Percentiles rank a stretch among this genome's conserved stretches.
These are phyloP conservation scores for Phytophthora europaea DNA, from an alignment of 352 stramenopile species.

Conservation along the genomic window DNA sequence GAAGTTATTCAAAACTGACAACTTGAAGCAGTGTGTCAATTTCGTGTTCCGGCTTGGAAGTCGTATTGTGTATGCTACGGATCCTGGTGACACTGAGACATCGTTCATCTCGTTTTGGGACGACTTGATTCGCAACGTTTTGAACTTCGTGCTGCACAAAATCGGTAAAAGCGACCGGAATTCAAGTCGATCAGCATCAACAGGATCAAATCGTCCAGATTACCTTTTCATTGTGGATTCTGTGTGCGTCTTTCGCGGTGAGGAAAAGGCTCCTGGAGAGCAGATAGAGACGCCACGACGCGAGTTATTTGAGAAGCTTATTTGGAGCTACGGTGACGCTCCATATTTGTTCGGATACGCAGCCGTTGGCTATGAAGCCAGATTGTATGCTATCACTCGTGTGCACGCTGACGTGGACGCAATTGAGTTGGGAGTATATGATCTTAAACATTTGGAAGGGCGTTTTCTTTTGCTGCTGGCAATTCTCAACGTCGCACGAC, in stretches of 20 bases:
- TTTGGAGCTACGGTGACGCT: slow-evolving; percentile 43
- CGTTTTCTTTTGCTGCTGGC: neutral
- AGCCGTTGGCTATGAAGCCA: slow-evolving; percentile 41
- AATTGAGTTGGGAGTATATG: slow-evolving; percentile 23
- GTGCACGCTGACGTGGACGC: slow-evolving; percentile 7
- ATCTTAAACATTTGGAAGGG: slow-evolving; percentile 8
- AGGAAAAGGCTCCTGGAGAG: slow-evolving; percentile 29
- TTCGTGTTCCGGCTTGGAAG: neutral
- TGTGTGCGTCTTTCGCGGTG: slow-evolving; percentile 32
- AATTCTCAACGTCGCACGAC: neutral
- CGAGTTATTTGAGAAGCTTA: slow-evolving; percentile 35
- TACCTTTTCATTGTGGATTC: slow-evolving; percentile 37
- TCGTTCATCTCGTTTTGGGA: slow-evolving; percentile 47
- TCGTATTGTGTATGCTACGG: neutral
- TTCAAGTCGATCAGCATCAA: slow-evolving; percentile 25
- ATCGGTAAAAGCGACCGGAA: slow-evolving; percentile 39
- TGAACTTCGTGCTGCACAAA: slow-evolving; percentile 26
- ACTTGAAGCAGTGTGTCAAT: no score
- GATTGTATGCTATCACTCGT: slow-evolving; percentile 30
- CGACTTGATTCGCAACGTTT: slow-evolving; percentile 34
- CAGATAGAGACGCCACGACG: slow-evolving; percentile 30
- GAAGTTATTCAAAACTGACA: no score
- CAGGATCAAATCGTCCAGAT: slow-evolving; percentile 20
- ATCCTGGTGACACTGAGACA: slow-evolving; percentile 27
- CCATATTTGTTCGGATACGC: slow-evolving; percentile 52